A percentile compares a stretch with the other conserved stretches of the same genome.
phyloP scores from a whole-genome alignment of 2,329 filamentous ascomycete species.

The Phialemoniopsis sp. region DNA sequence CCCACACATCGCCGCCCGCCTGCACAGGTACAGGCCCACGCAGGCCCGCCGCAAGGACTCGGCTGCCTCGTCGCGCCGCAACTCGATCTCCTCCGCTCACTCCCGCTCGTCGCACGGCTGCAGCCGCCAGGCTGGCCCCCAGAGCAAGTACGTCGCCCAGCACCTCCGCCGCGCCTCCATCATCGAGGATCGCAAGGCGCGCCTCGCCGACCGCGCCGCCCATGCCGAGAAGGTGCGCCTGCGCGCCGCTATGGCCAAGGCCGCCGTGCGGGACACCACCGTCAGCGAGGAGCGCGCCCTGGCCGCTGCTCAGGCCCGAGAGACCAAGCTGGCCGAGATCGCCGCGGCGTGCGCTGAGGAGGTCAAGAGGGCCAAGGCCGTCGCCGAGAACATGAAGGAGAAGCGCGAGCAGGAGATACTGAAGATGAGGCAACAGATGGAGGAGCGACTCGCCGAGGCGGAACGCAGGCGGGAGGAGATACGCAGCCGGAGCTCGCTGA shows the following conservation, averaged over 20 bases:
- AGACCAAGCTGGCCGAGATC: conserved; percentile 78
- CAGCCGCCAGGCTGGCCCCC: conserved; percentile 47
- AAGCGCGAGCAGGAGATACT: conserved; percentile 71
- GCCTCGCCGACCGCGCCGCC: conserved; percentile 73
- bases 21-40: conserved; percentile 65
- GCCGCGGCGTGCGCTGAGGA: conserved; percentile 79
- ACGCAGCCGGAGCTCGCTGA: conserved; percentile 47
- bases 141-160: conserved; percentile 75
- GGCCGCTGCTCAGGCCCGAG: conserved; percentile 72
- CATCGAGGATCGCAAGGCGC: conserved; percentile 74
- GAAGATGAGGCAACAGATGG: conserved; percentile 69
- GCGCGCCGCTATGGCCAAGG: conserved; percentile 70
- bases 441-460: conserved; percentile 75
- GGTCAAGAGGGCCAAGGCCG: conserved; percentile 74
- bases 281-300: conserved; percentile 72
- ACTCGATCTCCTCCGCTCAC: conserved; percentile 73
- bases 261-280: conserved; percentile 58
- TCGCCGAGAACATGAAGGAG: conserved; percentile 79
- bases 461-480: conserved; percentile 67
- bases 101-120: conserved; percentile 64
- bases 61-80: conserved; percentile 73
- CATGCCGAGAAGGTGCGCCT: conserved; percentile 81
- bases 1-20: conserved; percentile 72
- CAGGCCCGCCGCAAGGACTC: conserved; percentile 69
- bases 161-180: conserved; percentile 77